phyloP scores from a whole-genome alignment of 1,284 basidiomycete species.

The Puccinia hordei region DNA sequence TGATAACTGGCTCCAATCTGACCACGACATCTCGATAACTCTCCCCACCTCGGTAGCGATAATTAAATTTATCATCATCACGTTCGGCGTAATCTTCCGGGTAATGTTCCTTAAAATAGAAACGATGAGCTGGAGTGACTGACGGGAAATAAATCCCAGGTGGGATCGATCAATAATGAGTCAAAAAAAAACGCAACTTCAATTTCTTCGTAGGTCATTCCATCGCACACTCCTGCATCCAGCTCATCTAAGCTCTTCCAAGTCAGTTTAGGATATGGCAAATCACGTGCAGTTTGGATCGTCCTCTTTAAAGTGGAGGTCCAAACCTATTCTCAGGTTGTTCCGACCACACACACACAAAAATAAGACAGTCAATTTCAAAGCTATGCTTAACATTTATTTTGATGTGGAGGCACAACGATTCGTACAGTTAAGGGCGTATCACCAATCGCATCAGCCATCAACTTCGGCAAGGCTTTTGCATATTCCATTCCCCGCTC shows the following conservation, averaged over 20 bases:
- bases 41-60: constrained; percentile 78
- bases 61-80: constrained; percentile 99
- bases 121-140: background rate
- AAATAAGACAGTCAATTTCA: background rate
- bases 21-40: constrained; percentile 90
- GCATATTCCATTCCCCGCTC: constrained; percentile 83
- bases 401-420: background rate
- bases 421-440: constrained; percentile 71
- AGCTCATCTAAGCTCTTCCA: constrained; percentile 99
- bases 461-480: constrained; percentile 77
- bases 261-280: constrained; percentile 88
- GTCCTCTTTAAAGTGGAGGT: constrained; percentile 92
- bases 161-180: too few relatives aligned
- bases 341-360: background rate
- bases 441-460: constrained; percentile 88
- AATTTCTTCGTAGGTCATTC: constrained; percentile 99
- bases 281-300: constrained; percentile 79
- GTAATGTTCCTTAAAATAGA: constrained; percentile 51
- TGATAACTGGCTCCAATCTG: constrained; percentile 94
- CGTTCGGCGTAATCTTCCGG: constrained; percentile 98
- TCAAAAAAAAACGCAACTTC: constrained; percentile 65
- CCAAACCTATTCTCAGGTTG: constrained; percentile 67
- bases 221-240: constrained; percentile 98
- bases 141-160: too few relatives aligned
- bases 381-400: background rate